Evolutionary conservation across 78 protist species (phyloP).

Genomic region (Acrasis kona): DNA sequence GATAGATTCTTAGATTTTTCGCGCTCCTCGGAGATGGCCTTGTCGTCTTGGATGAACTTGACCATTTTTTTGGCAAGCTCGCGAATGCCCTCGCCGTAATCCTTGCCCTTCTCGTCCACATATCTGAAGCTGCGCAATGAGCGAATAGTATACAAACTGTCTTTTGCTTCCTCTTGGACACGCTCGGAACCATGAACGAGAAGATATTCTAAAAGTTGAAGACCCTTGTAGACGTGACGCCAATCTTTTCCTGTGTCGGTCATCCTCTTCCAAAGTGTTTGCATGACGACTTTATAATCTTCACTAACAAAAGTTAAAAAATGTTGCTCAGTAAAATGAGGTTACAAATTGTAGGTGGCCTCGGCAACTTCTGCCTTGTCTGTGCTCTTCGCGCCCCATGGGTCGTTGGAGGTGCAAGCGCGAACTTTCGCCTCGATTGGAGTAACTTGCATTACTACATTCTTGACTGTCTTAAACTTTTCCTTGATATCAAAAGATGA

Average conservation of each 20-base stretch:
- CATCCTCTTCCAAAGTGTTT: slow-evolving; percentile 10
- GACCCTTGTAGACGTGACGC: slow-evolving; percentile 14
- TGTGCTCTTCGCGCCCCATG: background rate
- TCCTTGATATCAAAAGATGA: too few species aligned
- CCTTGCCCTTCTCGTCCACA: slow-evolving; percentile 16
- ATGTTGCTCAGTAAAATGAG: background rate
- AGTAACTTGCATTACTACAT: background rate
- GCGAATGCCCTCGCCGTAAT: background rate
- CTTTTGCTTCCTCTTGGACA: slow-evolving; percentile 12
- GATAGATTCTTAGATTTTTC: background rate
- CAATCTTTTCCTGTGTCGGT: background rate
- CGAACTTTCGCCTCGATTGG: background rate
- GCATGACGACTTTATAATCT: background rate
- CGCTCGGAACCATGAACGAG: slow-evolving; percentile 13
- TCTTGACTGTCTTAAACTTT: too few species aligned
- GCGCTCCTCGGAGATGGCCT: background rate
- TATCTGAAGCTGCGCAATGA: background rate
- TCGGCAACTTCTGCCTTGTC: background rate
- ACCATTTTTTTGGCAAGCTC: background rate
- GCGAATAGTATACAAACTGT: background rate
- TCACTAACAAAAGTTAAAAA: background rate
- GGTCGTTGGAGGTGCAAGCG: background rate
- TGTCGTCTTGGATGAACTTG: slow-evolving; percentile 9
- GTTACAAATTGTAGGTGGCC: background rate
- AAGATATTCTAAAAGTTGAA: slow-evolving; percentile 18